Evolutionary conservation across 805 yeast species (phyloP).

Genomic region (Starmera dryadoides): DNA sequence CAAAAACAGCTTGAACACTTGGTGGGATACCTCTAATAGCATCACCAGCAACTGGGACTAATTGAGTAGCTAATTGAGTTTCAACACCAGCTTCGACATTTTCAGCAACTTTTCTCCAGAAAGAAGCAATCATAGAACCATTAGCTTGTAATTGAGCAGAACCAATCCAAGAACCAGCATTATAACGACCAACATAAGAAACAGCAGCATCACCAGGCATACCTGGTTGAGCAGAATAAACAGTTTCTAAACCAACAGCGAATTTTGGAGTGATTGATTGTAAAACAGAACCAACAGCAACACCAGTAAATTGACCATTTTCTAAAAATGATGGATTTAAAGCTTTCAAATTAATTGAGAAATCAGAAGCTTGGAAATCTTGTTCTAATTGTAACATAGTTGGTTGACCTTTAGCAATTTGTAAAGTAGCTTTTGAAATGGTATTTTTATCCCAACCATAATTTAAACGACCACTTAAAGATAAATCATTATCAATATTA

Average conservation of each 20-base stretch:
- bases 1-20: constrained; percentile 78
- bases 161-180: constrained; percentile 84
- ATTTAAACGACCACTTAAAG: constrained; percentile 83
- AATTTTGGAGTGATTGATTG: constrained; percentile 82
- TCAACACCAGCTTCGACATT: constrained; percentile 94
- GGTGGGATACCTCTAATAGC: constrained; percentile 72
- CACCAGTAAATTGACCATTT: constrained; percentile 74
- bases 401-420: constrained; percentile 83
- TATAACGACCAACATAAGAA: constrained; percentile 85
- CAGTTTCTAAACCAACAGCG: constrained; percentile 87
- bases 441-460: constrained; percentile 81
- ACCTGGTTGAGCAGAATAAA: constrained; percentile 71
- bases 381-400: constrained; percentile 94
- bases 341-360: constrained; percentile 81
- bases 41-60: constrained; percentile 61
- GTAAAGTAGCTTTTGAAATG: constrained; percentile 79
- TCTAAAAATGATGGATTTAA: constrained; percentile 79
- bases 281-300: constrained; percentile 82
- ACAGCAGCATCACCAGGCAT: constrained; percentile 88
- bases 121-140: constrained; percentile 82
- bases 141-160: constrained; percentile 90
- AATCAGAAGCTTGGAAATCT: constrained; percentile 87
- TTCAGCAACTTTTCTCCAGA: constrained; percentile 90
- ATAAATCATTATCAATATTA: constrained; percentile 78
- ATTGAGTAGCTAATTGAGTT: constrained; percentile 70